These are phyloP conservation scores for Corymbia citriodora DNA, from an alignment of 441 rosid genomes.

Conservation along the genomic window DNA sequence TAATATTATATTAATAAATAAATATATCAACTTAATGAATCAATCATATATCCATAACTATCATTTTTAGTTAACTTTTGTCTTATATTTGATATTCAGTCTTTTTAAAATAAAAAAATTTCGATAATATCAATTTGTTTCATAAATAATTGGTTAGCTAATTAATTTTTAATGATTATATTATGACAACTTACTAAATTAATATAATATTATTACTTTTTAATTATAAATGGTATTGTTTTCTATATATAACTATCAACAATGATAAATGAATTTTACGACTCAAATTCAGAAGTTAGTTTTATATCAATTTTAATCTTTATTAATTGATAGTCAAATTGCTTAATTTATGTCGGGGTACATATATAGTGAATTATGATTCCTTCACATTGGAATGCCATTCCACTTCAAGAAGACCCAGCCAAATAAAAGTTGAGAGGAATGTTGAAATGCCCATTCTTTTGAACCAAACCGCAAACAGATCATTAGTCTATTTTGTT, in stretches of 20 bases:
- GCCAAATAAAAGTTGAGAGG: background rate
- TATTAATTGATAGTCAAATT: too few species aligned
- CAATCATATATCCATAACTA: background rate
- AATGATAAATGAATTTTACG: background rate
- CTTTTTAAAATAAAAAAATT: background rate
- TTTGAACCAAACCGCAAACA: background rate
- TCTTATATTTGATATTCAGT: background rate
- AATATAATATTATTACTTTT: background rate
- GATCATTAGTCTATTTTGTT: background rate
- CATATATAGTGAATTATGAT: background rate
- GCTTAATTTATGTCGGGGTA: too few species aligned
- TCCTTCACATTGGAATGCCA: background rate
- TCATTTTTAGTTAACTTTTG: background rate
- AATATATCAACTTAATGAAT: too few species aligned
- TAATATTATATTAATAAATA: background rate
- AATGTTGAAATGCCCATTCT: background rate
- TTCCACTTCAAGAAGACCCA: background rate
- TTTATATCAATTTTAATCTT: too few species aligned
- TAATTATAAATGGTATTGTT: background rate
- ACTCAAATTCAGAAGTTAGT: background rate
- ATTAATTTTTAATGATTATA: background rate
- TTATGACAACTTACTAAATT: background rate
- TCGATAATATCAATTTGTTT: background rate
- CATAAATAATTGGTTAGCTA: background rate
- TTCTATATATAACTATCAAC: background rate